A percentile compares a stretch with the other conserved stretches of the same genome.
phyloP scores from a whole-genome alignment of 345 rosid species.

The Limnanthes douglasii region DNA sequence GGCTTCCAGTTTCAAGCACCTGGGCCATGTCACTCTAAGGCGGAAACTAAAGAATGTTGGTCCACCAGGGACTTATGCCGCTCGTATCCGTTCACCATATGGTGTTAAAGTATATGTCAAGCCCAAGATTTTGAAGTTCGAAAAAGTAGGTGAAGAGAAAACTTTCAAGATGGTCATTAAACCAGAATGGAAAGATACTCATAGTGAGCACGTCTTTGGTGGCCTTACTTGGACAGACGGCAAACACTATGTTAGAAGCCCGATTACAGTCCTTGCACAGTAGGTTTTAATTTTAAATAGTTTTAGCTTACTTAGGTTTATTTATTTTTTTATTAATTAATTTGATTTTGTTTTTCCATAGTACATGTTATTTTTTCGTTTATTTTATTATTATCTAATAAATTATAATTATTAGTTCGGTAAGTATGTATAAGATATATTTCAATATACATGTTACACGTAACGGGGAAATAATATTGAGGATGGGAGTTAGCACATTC shows the following conservation, averaged over 20 bases:
- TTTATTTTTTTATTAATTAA: no score
- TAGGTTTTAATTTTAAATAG: no score
- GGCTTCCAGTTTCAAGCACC: constrained; percentile 4
- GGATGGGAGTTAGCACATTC: no score
- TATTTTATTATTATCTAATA: no score
- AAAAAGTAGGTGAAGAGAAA: constrained; percentile 31
- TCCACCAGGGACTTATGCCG: constrained; percentile 25
- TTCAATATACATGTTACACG: no score
- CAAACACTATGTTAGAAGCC: constrained; percentile 42
- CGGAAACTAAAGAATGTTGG: constrained; percentile 68
- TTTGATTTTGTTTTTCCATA: no score
- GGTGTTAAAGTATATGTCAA: constrained; percentile 35
- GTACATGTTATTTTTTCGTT: no score
- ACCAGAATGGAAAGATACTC: constrained; percentile 13
- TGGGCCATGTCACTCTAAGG: constrained; percentile 15
- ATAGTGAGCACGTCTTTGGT: constrained; percentile 22
- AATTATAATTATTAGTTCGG: no score
- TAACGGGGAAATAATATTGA: no score
- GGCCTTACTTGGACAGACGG: constrained; percentile 40
- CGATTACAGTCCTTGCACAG: constrained; percentile 40
- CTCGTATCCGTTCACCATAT: constrained; percentile 18
- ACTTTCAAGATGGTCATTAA: constrained; percentile 31
- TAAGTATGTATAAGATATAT: no score
- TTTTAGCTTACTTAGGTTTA: no score
- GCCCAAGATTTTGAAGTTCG: constrained; percentile 25